Evolutionary conservation across 495 filamentous ascomycete genomes (phyloP).

Genomic region (Zalerion maritima): DNA sequence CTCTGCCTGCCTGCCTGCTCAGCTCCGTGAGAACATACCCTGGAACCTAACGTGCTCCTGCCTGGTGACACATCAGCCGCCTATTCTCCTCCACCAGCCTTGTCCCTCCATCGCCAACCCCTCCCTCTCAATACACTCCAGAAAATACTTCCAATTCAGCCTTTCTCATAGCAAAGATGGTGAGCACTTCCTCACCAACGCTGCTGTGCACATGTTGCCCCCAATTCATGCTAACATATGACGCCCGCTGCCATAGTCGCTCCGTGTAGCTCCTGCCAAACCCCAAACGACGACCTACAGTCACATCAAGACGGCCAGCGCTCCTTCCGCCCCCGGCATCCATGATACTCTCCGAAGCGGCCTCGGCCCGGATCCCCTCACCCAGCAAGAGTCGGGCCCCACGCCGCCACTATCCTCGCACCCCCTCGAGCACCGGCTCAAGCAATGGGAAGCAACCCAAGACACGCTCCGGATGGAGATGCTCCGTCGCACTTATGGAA

Average conservation of each 20-base stretch:
- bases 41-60: too few relatives aligned
- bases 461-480: conserved; percentile 74
- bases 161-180: too few relatives aligned
- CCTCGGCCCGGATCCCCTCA: conserved; percentile 37
- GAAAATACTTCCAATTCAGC: too few relatives aligned
- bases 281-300: conserved; percentile 43
- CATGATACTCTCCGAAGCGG: conserved; percentile 83
- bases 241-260: conserved; percentile 41
- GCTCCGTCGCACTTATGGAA: conserved; percentile 72
- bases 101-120: too few relatives aligned
- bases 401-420: conserved; percentile 46
- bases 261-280: conserved; percentile 68
- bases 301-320: conserved; percentile 44
- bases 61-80: too few relatives aligned
- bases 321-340: conserved; percentile 79
- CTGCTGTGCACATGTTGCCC: conserved; percentile 2
- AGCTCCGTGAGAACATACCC: too few relatives aligned
- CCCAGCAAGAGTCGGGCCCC: conserved; percentile 30
- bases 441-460: conserved; percentile 72
- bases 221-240: conserved; percentile 11
- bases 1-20: too few relatives aligned
- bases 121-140: too few relatives aligned
- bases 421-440: conserved; percentile 80
- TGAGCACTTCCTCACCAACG: too few relatives aligned
- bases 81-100: too few relatives aligned